Evolutionary conservation across 352 stramenopile species (phyloP).

Genomic region (Pythium sp.): DNA sequence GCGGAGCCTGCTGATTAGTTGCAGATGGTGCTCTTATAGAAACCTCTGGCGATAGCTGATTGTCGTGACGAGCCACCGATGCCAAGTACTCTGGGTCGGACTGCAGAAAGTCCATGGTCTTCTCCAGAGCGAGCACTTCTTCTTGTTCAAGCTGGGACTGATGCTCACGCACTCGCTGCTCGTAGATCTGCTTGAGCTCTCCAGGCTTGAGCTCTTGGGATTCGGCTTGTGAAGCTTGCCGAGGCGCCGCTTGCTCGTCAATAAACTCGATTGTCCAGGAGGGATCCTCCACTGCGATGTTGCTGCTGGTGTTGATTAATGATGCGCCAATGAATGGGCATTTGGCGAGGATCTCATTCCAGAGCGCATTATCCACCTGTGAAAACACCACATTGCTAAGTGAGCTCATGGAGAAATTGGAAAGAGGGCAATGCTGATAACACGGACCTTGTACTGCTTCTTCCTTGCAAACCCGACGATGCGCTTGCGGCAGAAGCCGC

Average conservation of each 20-base stretch:
- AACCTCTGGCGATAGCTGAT: not conserved
- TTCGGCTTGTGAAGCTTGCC: not conserved
- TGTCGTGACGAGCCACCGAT: not conserved
- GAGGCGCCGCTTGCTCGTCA: conserved; percentile 42
- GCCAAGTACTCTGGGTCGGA: conserved; percentile 46
- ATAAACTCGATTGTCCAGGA: conserved; percentile 39
- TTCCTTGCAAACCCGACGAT: conserved; percentile 74
- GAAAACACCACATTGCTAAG: no score
- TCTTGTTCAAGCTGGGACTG: conserved; percentile 27
- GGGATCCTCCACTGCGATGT: conserved; percentile 20
- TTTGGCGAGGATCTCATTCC: conserved; percentile 39
- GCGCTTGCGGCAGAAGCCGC: conserved; percentile 74
- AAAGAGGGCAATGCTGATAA: not conserved
- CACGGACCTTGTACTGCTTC: conserved; percentile 58
- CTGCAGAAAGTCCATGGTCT: conserved; percentile 56
- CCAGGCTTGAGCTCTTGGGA: conserved; percentile 16
- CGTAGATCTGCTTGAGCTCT: conserved; percentile 44
- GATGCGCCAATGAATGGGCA: conserved; percentile 43
- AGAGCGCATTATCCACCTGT: conserved; percentile 61
- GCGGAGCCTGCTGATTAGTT: not conserved
- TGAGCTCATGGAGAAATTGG: not conserved
- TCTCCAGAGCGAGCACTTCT: conserved; percentile 37
- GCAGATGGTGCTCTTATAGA: not conserved
- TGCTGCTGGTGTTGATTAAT: not conserved
- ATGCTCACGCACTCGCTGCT: conserved; percentile 33